Base-by-base conservation (phyloP, 1,284 basidiomycete species). In the Termitomyces sp. region DNA sequence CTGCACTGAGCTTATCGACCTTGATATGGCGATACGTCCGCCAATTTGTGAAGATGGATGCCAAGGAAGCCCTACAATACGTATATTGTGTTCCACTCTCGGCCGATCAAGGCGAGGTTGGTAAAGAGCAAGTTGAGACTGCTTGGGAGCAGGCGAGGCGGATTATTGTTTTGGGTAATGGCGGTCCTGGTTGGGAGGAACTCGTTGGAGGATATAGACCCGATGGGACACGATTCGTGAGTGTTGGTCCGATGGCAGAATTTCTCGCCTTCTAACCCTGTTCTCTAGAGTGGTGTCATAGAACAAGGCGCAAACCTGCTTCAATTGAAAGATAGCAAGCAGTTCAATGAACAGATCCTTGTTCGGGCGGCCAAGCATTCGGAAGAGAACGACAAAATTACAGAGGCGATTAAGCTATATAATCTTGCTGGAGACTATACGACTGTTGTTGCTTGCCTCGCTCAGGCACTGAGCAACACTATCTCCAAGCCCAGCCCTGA, bases 401-500 rank as follows among this genome's bases (percentile, higher is more conserved):
- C 87, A 5, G 93, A 98, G 67, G 93, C 94, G 1, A 94, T 99
- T 71, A 89, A 96, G 68, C 75, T 99, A 43, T 98, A 93, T 75
- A 96, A 98, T 71, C 83, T 98, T 34, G 93, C 95, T 0, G 91
- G 92, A 35, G 91, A 97, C 58, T 94, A 95, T 67, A 76, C 84
- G 46, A 91, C 88, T 28, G 96, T 99, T 44, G 82, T 98, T 37
- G 78, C 83, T 7, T 93, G 92, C 54, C 85, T 99, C 40, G 93
- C 93, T 39, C 84, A 86, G 52, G 91, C 93, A 3, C 78, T 99
- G 0, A 93, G 94, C n/a, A 88, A 87, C 62, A 87, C 88, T 0
- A 77, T 96, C 40, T 77, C 83, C 4, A 80, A 86, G 61, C 82
- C 86, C 0, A 78, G 77, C 50, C 78, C 79, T 1, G 84, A 86